phyloP scores from a whole-genome alignment of 192 early-diverging fungal species.

The Coemansia sp. region DNA sequence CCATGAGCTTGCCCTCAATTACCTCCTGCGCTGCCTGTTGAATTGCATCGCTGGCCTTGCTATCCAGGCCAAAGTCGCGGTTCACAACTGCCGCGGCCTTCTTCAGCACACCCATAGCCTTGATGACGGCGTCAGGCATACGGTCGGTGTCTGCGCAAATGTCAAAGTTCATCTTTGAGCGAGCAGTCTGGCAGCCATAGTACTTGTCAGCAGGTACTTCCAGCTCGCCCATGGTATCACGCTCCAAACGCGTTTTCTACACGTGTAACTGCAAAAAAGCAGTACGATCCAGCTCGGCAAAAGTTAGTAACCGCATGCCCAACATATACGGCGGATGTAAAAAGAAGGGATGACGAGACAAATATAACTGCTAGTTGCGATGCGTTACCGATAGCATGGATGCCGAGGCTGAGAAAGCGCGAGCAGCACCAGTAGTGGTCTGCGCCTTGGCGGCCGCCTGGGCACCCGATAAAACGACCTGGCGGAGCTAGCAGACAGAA shows the following conservation, averaged over 20 bases:
- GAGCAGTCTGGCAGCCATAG: conserved; percentile 97
- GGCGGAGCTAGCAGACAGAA: conserved; percentile 42
- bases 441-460: conserved; percentile 29
- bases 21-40: conserved; percentile 89
- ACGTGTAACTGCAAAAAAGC: background rate
- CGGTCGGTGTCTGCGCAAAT: conserved; percentile 90
- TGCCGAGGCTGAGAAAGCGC: conserved; percentile 46
- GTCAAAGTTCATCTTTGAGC: conserved; percentile 97
- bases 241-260: conserved; percentile 65
- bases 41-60: conserved; percentile 83
- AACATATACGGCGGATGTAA: background rate
- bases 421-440: conserved; percentile 19
- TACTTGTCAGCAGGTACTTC: conserved; percentile 94
- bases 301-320: background rate
- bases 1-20: conserved; percentile 86
- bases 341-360: conserved; percentile 1
- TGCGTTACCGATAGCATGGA: conserved; percentile 44
- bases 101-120: conserved; percentile 94
- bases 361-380: conserved; percentile 17
- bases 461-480: conserved; percentile 29
- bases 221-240: conserved; percentile 92
- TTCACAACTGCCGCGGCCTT: conserved; percentile 94
- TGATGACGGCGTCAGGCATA: conserved; percentile 95
- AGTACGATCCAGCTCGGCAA: conserved; percentile 1
- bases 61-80: conserved; percentile 84